A percentile compares a stretch with the other conserved stretches of the same genome.
These are phyloP conservation scores for Prosopis cineraria DNA, from an alignment of 306 rosid species.

Conservation along the genomic window DNA sequence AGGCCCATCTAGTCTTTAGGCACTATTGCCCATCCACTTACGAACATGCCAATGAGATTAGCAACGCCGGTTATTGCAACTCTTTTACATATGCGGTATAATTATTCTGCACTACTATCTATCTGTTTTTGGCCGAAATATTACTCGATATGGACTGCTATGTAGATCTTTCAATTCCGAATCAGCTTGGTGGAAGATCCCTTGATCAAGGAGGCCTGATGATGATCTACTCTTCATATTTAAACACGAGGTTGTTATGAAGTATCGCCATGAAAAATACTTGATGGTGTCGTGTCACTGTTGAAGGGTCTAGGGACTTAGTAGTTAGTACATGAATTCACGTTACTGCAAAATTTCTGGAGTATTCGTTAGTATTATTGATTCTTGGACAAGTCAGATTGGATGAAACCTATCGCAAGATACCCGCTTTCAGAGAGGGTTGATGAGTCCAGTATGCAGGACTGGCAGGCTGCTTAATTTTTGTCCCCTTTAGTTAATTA, in stretches of 20 bases:
- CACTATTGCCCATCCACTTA: background rate
- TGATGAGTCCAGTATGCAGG: conserved; percentile 34
- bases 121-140: conserved; percentile 20
- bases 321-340: conserved; percentile 5
- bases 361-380: background rate
- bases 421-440: conserved; percentile 35
- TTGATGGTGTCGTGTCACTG: background rate
- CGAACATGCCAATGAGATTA: background rate
- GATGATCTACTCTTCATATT: background rate
- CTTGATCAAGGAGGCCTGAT: background rate
- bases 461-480: background rate
- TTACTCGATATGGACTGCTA: background rate
- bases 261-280: conserved; percentile 10
- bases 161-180: conserved; percentile 22
- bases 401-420: conserved; percentile 8
- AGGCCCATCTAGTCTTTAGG: background rate
- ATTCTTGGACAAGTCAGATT: conserved; percentile 10
- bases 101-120: background rate
- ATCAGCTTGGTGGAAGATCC: conserved; percentile 19
- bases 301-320: background rate
- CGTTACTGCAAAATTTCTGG: conserved; percentile 23
- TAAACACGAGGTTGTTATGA: background rate
- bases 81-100: background rate
- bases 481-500: too few species aligned
- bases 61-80: background rate